Evolutionary conservation across 2,329 filamentous ascomycete genomes (phyloP).

Genomic region (Pseudogymnoascus sp.): DNA sequence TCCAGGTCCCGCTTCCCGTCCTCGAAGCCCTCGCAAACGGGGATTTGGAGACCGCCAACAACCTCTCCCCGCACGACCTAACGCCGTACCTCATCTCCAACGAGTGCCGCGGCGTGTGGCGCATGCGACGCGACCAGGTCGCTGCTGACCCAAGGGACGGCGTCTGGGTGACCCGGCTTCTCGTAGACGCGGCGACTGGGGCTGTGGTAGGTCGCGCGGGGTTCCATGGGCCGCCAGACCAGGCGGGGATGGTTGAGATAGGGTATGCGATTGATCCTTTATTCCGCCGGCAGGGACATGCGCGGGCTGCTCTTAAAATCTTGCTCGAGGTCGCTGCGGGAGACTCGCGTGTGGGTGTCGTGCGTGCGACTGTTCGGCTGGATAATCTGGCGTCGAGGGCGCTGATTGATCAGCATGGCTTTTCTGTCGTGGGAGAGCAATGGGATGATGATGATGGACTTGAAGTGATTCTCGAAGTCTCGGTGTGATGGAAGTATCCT

Average conservation of each 20-base stretch:
- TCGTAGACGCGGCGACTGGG: neutral
- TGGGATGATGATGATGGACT: slow-evolving; percentile 66
- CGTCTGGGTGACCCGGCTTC: neutral
- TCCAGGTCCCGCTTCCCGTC: neutral
- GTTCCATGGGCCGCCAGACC: slow-evolving; percentile 7
- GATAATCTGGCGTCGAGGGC: neutral
- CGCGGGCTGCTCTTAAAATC: slow-evolving; percentile 8
- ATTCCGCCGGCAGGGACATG: slow-evolving; percentile 7
- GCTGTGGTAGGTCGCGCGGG: slow-evolving; percentile 4
- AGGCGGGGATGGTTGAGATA: slow-evolving; percentile 10
- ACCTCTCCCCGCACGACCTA: neutral
- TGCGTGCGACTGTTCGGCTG: neutral
- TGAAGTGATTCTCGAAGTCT: slow-evolving; percentile 62
- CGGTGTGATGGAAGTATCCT: neutral
- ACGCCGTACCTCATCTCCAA: neutral
- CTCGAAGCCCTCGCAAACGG: neutral
- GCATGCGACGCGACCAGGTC: neutral
- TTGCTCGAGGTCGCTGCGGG: neutral
- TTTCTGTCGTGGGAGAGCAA: slow-evolving; percentile 22
- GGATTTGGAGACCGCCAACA: neutral
- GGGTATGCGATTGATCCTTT: slow-evolving; percentile 7
- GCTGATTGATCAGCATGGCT: neutral
- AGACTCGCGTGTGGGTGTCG: neutral
- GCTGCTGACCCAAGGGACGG: neutral
- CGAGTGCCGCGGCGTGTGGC: neutral